phyloP scores from a whole-genome alignment of 345 rosid species.

The Jatropha curcas region DNA sequence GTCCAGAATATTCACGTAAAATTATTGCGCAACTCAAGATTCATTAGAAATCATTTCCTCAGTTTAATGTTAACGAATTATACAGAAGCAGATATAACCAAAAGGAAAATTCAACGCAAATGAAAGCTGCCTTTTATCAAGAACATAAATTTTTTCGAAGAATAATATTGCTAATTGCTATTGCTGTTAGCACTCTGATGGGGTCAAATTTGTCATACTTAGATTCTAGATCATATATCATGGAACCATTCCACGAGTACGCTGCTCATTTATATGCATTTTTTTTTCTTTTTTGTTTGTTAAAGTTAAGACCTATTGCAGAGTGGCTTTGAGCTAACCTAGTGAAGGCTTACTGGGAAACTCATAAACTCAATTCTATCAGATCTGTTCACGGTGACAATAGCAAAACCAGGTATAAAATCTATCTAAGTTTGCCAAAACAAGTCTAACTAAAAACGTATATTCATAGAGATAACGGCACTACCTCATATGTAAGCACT shows the following conservation, averaged over 20 bases:
- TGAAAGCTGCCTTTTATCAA: background rate
- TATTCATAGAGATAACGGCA: background rate
- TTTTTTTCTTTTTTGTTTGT: background rate
- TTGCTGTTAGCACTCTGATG: no score
- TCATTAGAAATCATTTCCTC: background rate
- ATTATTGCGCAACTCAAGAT: background rate
- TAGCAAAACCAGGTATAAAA: background rate
- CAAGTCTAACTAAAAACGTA: background rate
- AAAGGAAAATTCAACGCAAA: background rate
- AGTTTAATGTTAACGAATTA: no score
- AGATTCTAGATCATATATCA: background rate
- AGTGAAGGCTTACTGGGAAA: background rate
- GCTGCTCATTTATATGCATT: background rate
- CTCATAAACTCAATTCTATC: background rate
- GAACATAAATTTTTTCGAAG: background rate
- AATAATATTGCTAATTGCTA: background rate
- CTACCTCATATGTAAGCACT: constrained; percentile 71
- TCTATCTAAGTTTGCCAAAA: background rate
- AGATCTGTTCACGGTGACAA: background rate
- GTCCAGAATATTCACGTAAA: background rate
- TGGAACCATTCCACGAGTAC: background rate
- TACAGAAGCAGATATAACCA: background rate
- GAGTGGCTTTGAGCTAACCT: background rate
- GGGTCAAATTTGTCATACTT: background rate
- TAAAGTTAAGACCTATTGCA: background rate